phyloP scores from a whole-genome alignment of 345 rosid genomes.

The Populus euphratica region DNA sequence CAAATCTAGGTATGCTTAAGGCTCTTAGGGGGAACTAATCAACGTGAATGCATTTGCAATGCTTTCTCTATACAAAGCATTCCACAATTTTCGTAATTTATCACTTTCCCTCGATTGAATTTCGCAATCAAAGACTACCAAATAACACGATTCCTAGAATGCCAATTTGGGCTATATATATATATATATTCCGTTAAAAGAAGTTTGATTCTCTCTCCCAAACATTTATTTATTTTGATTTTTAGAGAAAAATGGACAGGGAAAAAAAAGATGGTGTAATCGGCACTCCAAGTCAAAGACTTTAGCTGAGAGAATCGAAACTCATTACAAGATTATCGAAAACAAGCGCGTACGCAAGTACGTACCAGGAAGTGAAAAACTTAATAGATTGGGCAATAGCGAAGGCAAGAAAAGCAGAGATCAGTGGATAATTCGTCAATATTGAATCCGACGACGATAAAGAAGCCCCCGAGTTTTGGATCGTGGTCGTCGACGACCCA shows the following conservation, averaged over 20 bases:
- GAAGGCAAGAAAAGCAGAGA: slow-evolving; percentile 53
- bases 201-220: too few species aligned
- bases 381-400: slow-evolving; percentile 64
- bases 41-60: not conserved
- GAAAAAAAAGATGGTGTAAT: too few species aligned
- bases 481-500: slow-evolving; percentile 20
- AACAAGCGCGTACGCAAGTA: not conserved
- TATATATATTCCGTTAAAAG: too few species aligned
- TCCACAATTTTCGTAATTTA: too few species aligned
- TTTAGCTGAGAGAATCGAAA: not conserved
- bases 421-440: slow-evolving; percentile 57
- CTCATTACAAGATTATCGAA: not conserved
- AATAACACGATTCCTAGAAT: too few species aligned
- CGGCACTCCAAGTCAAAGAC: too few species aligned
- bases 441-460: slow-evolving; percentile 35
- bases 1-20: slow-evolving; percentile 40
- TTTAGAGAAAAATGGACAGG: too few species aligned
- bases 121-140: too few species aligned
- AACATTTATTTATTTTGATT: too few species aligned
- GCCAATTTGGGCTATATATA: too few species aligned
- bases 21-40: slow-evolving; percentile 30
- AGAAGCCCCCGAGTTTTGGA: slow-evolving; percentile 18
- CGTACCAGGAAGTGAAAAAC: slow-evolving; percentile 66
- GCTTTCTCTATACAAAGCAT: not conserved
- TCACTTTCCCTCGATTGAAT: too few species aligned